Conservation (phyloP, 2,329 filamentous ascomycete genomes). For the Blastomyces percursus region DNA sequence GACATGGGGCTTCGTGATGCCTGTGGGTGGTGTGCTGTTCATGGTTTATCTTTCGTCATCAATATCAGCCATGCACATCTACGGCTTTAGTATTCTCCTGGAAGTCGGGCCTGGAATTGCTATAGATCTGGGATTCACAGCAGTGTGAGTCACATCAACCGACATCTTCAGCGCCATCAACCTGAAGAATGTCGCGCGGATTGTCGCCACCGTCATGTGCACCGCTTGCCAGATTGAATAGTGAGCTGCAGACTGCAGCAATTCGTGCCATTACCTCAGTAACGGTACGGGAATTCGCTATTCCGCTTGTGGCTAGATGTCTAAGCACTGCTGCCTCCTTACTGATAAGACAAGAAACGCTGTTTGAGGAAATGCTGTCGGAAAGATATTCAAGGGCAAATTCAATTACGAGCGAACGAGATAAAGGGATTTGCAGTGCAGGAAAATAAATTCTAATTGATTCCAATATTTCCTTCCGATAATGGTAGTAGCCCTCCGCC, state of each 20-base stretch:
- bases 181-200: constrained; percentile 30
- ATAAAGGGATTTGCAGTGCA: neutral
- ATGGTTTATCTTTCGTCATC: constrained; percentile 12
- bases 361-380: neutral
- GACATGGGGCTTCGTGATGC: constrained; percentile 14
- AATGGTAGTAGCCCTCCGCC: neutral
- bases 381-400: neutral
- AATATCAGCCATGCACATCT: constrained; percentile 14
- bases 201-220: constrained; percentile 1
- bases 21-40: constrained; percentile 17
- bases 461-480: neutral
- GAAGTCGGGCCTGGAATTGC: constrained; percentile 27
- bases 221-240: constrained; percentile 18
- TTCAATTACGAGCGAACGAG: neutral
- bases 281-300: constrained; percentile 22
- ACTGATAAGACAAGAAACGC: neutral
- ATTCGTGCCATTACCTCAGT: constrained; percentile 21
- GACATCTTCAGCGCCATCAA: constrained; percentile 27
- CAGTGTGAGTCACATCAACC: constrained; percentile 25
- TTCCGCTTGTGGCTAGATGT: constrained; percentile 18
- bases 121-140: constrained; percentile 29
- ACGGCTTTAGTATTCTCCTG: constrained; percentile 26
- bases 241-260: constrained; percentile 18
- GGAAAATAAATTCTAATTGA: too few species aligned
- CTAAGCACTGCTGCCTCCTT: constrained; percentile 13